Percentiles rank a stretch among this genome's conserved stretches.
phyloP scores from a whole-genome alignment of 2,329 filamentous ascomycete genomes.

The Chaetomium olivaceum region DNA sequence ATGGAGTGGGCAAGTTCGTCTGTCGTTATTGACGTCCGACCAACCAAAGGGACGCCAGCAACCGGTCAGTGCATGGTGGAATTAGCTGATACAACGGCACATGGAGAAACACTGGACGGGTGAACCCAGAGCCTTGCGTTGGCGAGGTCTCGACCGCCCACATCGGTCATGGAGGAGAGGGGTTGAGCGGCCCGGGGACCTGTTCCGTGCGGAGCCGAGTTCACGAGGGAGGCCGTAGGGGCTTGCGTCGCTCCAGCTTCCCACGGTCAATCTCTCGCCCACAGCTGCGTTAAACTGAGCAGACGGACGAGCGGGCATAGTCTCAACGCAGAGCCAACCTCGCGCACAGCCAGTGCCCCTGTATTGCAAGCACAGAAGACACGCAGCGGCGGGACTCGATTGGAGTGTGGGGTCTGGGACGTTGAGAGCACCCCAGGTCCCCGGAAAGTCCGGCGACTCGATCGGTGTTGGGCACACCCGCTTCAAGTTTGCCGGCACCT shows the following conservation, averaged over 20 bases:
- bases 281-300: neutral
- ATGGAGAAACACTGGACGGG: constrained; percentile 24
- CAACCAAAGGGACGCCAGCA: constrained; percentile 25
- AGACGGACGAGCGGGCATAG: neutral
- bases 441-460: neutral
- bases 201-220: constrained; percentile 27
- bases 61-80: constrained; percentile 30
- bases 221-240: neutral
- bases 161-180: constrained; percentile 25
- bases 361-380: neutral
- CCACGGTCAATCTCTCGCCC: neutral
- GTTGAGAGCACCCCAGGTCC: neutral
- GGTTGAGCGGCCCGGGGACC: constrained; percentile 28
- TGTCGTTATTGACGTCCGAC: constrained; percentile 11
- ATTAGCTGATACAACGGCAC: constrained; percentile 24
- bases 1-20: constrained; percentile 3
- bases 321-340: neutral
- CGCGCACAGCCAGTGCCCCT: neutral
- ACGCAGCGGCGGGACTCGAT: neutral
- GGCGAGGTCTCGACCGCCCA: constrained; percentile 13
- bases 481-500: neutral
- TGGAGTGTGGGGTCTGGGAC: neutral
- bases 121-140: constrained; percentile 19
- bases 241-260: neutral
- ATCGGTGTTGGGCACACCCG: neutral